Evolutionary conservation across 164 flowering plant species (phyloP), one percentile per base, ranked within the genome.

Genomic region (Umbilicus rupestris): DNA sequence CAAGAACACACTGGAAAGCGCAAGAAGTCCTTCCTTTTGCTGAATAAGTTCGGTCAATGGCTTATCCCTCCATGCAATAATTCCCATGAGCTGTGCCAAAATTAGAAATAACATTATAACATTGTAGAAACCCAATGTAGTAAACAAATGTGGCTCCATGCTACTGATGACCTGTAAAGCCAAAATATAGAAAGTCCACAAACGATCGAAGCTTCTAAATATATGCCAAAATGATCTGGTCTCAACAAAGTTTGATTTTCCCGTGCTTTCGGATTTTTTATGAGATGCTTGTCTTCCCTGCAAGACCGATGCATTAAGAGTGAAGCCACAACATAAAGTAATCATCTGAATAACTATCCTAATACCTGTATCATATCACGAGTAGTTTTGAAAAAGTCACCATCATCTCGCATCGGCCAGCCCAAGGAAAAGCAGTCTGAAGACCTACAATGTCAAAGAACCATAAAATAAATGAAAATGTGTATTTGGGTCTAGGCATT

Each of bases 401-500:
- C 96, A 81, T 92, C 99, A 75, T 87, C 96, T 59, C 97, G 92
- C 98, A 95, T 92, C 1, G 99, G 99, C 99, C 99, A 95, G 28
- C 99, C 99, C 79, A 95, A 79, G 63, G 86, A 77, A 75, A 95
- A 95, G 79, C 99, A 95, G 73, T 86, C 90, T 50, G 87, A 41
- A 1, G 90, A 87, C 99, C 99, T 95, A 74, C 47, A 73, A 10
- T 39, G 31, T 24, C 22, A 37, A 39, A 28, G 31, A 57, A 65
- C 31, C 42, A 49, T 52, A 39, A 57, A 29, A n/a, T 3, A 46
- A 64, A 64, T 22, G 11, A 45, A 39, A 50, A 75, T 52, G 6
- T 3, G 6, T 3, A 3, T 35, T 35, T 35, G 4, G 4, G 7
- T 35, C 6, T 35, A 5, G 37, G 7, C 37, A 35, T 35, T 7